Base-by-base conservation (phyloP, 257 asterid genomes). In the Nicotiana otophora region DNA sequence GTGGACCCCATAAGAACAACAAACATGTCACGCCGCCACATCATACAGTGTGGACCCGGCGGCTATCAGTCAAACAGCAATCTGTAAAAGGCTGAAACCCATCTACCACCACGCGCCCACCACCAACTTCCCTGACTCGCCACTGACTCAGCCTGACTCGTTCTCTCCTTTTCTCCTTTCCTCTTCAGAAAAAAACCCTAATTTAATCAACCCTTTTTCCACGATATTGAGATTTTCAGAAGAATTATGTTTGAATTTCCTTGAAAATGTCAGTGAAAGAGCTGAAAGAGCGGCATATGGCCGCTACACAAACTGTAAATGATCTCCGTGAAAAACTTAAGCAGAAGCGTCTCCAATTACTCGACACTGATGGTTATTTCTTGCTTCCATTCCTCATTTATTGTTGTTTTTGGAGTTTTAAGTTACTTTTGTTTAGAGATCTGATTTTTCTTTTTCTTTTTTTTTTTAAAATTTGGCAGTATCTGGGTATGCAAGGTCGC, bases 281-380 rank as follows among this genome's bases (percentile, higher is more conserved):
- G 84, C 91, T 96, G 83, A 94, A 92, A 85, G 98, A 96, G 91
- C 96, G 98, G 86, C 99, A 94, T 84, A 58, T 82, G 84, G 98
- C 96, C 19, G 98, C 99, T 48, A 88, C 93, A 10, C 98, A 92
- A 72, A 89, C 93, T 55, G 96, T 94, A 46, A 92, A 87, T 87
- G 61, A 92, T 34, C 98, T 96, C 85, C 84, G 94, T 64, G 98
- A 96, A n/a, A 86, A 85, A 36, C 86, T 96, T 76, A 93, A 77
- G 90, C 96, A 92, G 68, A 90, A 67, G 88, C 98, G 98, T 51
- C 96, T 88, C 20, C 93, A 86, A 67, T 96, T 96, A 75, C 98
- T 93, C 11, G 98, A 96, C 81, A 94, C 97, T 3, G 98, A 93
- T 83, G 94, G 99, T 94, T 75, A 4, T 78, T 69, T 84, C 87